phyloP scores from a whole-genome alignment of 2,329 filamentous ascomycete species.

The Trichoderma sp. region DNA sequence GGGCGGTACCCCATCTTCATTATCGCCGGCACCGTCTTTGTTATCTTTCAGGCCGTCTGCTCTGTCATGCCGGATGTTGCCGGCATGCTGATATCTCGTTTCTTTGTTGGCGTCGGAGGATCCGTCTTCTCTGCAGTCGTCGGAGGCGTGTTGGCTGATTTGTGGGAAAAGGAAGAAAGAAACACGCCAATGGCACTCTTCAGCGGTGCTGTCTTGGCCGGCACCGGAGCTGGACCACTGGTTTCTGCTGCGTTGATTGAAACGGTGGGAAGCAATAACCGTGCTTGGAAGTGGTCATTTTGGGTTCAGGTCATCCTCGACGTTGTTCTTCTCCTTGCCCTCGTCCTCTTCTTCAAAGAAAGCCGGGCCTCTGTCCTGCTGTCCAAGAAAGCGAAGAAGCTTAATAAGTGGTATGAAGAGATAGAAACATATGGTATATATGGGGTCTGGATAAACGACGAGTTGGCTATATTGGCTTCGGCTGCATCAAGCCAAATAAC shows the following conservation, averaged over 20 bases:
- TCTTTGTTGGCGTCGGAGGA: slow-evolving; percentile 75
- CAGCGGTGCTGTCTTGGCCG: slow-evolving; percentile 74
- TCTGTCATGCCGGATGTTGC: slow-evolving; percentile 68
- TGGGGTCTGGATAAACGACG: slow-evolving; percentile 44
- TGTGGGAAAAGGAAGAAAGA: slow-evolving; percentile 75
- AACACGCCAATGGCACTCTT: slow-evolving; percentile 92
- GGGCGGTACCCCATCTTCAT: slow-evolving; percentile 83
- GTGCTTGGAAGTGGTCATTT: slow-evolving; percentile 83
- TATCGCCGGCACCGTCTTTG: slow-evolving; percentile 69
- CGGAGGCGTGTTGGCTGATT: slow-evolving; percentile 86
- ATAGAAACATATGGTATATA: slow-evolving; percentile 66
- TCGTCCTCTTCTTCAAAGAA: slow-evolving; percentile 75
- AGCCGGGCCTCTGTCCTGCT: slow-evolving; percentile 80
- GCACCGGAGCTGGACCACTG: slow-evolving; percentile 77
- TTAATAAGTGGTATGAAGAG: slow-evolving; percentile 79
- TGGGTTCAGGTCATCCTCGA: slow-evolving; percentile 79
- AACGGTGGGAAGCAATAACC: slow-evolving; percentile 47
- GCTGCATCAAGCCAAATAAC: slow-evolving; percentile 26
- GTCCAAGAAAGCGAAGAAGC: slow-evolving; percentile 67
- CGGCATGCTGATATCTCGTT: slow-evolving; percentile 74
- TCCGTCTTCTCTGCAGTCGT: slow-evolving; percentile 86
- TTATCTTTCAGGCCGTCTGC: slow-evolving; percentile 70
- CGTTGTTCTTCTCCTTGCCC: slow-evolving; percentile 58
- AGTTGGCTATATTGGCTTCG: slow-evolving; percentile 24
- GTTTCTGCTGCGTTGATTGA: slow-evolving; percentile 69